Base-by-base conservation (phyloP, 257 asterid species). In the Solanum rostratum region DNA sequence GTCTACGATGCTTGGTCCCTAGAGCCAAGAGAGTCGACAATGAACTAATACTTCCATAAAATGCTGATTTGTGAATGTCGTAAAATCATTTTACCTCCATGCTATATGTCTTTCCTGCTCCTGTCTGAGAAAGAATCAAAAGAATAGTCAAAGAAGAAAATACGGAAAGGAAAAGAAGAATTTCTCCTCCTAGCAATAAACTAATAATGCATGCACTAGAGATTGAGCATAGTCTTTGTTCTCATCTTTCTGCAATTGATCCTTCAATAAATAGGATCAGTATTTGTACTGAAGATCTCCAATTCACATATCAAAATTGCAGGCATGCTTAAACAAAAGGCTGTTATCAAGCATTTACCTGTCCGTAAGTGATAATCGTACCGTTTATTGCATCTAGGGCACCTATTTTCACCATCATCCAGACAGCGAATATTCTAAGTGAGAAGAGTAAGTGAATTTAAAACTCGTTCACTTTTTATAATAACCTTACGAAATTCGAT, bases 71-170 rank as follows among this genome's bases (percentile, higher is more conserved):
- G 82, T 79, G 84, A 24, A 63, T 19, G 54, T 39, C 74, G 45
- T 68, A 55, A 52, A 78, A 84, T 87, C 80, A 85, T 60, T 79
- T 88, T 89, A 94, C 98, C 98, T 94, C 97, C 93, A 94, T 91
- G 91, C 92, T 93, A 90, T 94, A 94, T 74, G 97, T 93, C 93
- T 94, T 94, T 85, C 98, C 98, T 37, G 98, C 98, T 86, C 97
- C 97, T 79, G 98, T 94, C 98, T 94, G 94, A 62, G 39, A 86
- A 74, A 84, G 7, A 24, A 43, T 85, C 62, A 85, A 89, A 69
- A 81, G 59, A 22, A 46, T 46, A 14, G 81, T 24, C 81, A 74
- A 74, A 18, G 13, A 29, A 50, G 52, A 69, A 50, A 50, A 2
- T 29, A 49, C 6, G 0, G 41, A 50, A 78, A 78, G 22, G 27